Base-by-base conservation (phyloP, 306 rosid genomes). In the Vigna nakashimae region DNA sequence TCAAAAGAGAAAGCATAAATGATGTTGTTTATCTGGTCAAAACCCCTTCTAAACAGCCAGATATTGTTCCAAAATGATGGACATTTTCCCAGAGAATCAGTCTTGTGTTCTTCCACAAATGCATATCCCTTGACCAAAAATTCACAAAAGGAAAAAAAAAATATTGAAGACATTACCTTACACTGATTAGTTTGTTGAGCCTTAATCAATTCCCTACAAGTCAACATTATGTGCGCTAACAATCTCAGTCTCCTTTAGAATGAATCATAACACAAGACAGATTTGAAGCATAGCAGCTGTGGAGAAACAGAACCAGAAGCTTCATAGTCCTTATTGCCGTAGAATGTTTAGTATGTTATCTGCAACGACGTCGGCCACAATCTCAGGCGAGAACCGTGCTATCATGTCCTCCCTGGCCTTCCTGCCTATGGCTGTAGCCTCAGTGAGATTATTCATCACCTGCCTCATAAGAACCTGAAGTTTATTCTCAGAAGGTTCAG, bases 381-480 rank as follows among this genome's bases (percentile, higher is more conserved):
- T 74, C 80, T 88, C 85, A 3, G 97, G 97, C 15, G 98, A 84
- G 66, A 89, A 93, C 79, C 74, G 76, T 18, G 80, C 58, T 13
- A 88, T 73, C 97, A 89, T 91, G 87, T 93, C 92, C 80, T 86
- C 84, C 71, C 98, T 91, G 16, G 93, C 97, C 68, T 64, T 73
- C 52, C 65, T 77, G 5, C 97, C 98, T 80, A 74, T 88, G 30
- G 56, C 87, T 84, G 78, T 87, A 63, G 92, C 95, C 84, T 88
- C 97, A 60, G 78, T 57, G 3, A 63, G 65, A 69, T 89, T 83
- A 22, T 53, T 68, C 78, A 58, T 82, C 62, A 91, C 92, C 40
- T 30, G 85, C 82, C 97, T 91, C 90, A 93, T 87, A 32, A 89
- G 76, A 80, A 57, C 77, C 83, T 43, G 88, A 86, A 91, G 90